phyloP scores from a whole-genome alignment of 176 grass and related monocot species.

The Aegilops bicornis region DNA sequence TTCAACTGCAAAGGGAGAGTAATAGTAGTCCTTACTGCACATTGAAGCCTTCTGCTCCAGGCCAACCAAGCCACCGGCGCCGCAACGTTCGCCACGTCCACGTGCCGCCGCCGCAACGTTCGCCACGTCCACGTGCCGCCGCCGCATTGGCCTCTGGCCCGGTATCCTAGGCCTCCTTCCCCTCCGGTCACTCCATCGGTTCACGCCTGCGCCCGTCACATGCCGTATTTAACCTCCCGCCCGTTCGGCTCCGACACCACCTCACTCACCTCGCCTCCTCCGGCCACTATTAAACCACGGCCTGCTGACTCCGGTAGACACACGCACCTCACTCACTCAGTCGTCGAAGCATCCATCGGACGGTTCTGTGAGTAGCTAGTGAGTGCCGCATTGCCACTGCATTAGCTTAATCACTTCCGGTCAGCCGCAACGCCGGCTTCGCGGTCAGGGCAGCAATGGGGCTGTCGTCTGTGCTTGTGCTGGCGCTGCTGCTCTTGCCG shows the following conservation, averaged over 20 bases:
- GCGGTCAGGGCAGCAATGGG: neutral
- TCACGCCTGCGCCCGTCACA: constrained; percentile 35
- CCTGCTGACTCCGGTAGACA: neutral
- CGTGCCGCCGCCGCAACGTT: constrained; percentile 34
- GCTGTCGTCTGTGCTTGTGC: neutral
- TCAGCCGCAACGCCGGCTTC: neutral
- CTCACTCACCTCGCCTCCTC: neutral
- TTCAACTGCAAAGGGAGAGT: neutral
- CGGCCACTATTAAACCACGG: constrained; percentile 32
- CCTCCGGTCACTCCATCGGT: constrained; percentile 20
- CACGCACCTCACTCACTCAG: neutral
- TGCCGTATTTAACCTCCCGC: constrained; percentile 43
- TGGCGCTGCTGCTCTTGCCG: constrained; percentile 32
- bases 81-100: constrained; percentile 48
- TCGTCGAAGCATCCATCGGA: neutral
- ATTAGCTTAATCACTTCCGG: neutral
- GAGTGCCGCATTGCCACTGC: neutral
- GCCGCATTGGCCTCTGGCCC: constrained; percentile 10
- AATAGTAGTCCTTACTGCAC: neutral
- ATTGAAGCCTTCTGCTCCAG: neutral
- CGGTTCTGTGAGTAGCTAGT: neutral
- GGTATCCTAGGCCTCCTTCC: constrained; percentile 42
- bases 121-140: constrained; percentile 15
- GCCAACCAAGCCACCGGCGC: constrained; percentile 7
- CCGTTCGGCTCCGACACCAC: constrained; percentile 18